A percentile compares a stretch with the other conserved stretches of the same genome.
Conservation (phyloP, 441 rosid species). For the Oxalis stricta region DNA sequence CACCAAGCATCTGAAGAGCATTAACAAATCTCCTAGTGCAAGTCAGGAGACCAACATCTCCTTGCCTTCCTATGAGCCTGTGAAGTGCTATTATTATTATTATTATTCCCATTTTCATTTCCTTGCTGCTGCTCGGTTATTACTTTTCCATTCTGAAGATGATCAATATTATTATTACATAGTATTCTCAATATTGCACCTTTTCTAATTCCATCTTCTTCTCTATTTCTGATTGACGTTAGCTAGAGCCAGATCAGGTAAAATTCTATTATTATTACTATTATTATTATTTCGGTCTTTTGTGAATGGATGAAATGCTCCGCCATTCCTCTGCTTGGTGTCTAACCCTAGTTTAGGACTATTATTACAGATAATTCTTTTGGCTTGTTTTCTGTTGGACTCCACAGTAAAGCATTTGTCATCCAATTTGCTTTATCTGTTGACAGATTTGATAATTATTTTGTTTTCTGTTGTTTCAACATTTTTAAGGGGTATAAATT, state of each 20-base stretch:
- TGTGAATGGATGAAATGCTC: conserved; percentile 87
- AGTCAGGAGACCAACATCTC: conserved; percentile 96
- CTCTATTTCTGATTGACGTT: too few relatives aligned
- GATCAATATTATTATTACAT: conserved; percentile 15
- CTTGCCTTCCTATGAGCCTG: conserved; percentile 84
- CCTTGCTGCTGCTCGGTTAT: conserved; percentile 26
- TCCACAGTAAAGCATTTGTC: conserved; percentile 92
- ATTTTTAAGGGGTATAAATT: conserved; percentile 82
- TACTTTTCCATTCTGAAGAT: conserved; percentile 13
- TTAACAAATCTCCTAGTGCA: conserved; percentile 87
- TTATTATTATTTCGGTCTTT: conserved; percentile 40
- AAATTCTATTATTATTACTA: conserved; percentile 17
- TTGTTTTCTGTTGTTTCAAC: conserved; percentile 29
- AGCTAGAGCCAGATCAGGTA: conserved; percentile 53
- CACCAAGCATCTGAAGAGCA: conserved; percentile 98
- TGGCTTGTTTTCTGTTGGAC: conserved; percentile 44
- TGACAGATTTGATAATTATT: conserved; percentile 14
- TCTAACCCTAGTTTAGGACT: conserved; percentile 48
- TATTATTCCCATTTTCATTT: conserved; percentile 15
- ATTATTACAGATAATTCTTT: conserved; percentile 34
- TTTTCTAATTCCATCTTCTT: conserved; percentile 36
- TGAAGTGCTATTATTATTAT: conserved; percentile 10
- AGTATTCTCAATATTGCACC: conserved; percentile 21
- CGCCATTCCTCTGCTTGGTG: conserved; percentile 57
- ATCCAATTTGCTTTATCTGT: conserved; percentile 79